Evolutionary conservation across 2,329 filamentous ascomycete genomes (phyloP), one percentile per base, ranked within the genome.

Genomic region (Aspergillus melleus): DNA sequence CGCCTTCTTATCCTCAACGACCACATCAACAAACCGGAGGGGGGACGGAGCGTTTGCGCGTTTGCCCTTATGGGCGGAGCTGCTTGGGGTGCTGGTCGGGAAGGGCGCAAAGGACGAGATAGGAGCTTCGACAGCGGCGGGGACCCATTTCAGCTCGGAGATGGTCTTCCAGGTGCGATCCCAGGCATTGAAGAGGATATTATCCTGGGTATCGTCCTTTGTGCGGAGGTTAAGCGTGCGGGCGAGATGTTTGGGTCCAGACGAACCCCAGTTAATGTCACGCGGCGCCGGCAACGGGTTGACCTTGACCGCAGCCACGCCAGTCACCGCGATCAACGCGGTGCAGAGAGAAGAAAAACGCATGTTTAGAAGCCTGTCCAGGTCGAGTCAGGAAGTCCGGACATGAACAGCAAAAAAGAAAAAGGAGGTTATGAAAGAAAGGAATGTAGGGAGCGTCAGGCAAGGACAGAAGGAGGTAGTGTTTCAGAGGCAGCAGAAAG

Each of bases 231-330:
- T 64, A 20, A 84, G 69, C 36, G 71, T 60, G 12, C 68, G 70
- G 14, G 70, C 66, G 19, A 85, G 71, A 29, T 73, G 65, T 61
- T 79, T 79, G 36, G 82, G 77, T n/a, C 82, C 83, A 2, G 80
- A 79, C 14, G 73, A 73, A 16, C 81, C 82, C 83, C 83, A 85
- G 55, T 77, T 78, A 65, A 85, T 84, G 59, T 76, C 77, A 57
- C 77, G 77, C 6, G 83, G 83, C 50, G 82, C 83, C 52, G 83
- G 83, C 47, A 85, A 77, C 58, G 83, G 83, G 64, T 85, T 84
- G 59, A 81, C 83, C 46, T 74, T 73, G 55, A 85, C 80, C 30
- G 81, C 81, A 44, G 75, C 70, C 55, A 73, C 77, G 30, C 72
- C 61, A 36, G 73, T 72, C 61, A 79, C 71, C 58, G 77, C 68